Base-by-base conservation (phyloP, 768 basidiomycete genomes). In the Vararia minispora region DNA sequence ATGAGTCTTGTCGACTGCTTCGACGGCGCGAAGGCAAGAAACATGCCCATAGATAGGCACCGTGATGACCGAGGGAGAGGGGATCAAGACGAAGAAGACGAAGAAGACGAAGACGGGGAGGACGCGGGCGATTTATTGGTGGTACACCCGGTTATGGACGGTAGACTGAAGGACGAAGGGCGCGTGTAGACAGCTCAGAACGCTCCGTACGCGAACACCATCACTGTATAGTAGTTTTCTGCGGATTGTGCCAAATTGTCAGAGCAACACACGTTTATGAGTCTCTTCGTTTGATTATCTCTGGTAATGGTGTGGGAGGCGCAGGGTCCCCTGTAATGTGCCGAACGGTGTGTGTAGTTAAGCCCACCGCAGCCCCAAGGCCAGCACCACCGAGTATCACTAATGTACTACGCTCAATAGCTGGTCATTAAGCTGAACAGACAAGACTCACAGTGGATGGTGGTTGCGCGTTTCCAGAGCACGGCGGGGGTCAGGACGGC, bases 1-100 rank as follows among this genome's bases (percentile, higher is more conserved):
- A 87, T 91, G 87, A 76, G 71, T 45, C 52, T 51, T 6, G 76
- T 91, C 0, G 88, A 94, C 54, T 69, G 69, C 31, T 83, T 75
- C 53, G 77, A 86, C 48, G 83, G 83, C 5, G 48, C 50, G 20
- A 47, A 39, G 37, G 45, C 41, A 28, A 42, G 21, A 25, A 29
- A 24, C 21, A 29, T 26, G 39, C 34, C 33, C 28, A 28, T 27
- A 16, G 14, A 33, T 28, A 31, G 39, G 46, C 45, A 44, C 22
- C 28, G 50, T 20, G 28, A 28, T 16, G 41, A 28, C 35, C 17
- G 24, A 45, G 27, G 16, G 27, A 20, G 44, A 42, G 29, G 37
- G 28, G 23, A 48, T 33, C 37, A 41, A 29, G 27, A 20, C 13
- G 28, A 18, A 33, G 28, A n/a, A n/a, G n/a, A n/a, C n/a, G 37